Evolutionary conservation across 179 eudicot species (phyloP).

Genomic region (Gypsophila paniculata): DNA sequence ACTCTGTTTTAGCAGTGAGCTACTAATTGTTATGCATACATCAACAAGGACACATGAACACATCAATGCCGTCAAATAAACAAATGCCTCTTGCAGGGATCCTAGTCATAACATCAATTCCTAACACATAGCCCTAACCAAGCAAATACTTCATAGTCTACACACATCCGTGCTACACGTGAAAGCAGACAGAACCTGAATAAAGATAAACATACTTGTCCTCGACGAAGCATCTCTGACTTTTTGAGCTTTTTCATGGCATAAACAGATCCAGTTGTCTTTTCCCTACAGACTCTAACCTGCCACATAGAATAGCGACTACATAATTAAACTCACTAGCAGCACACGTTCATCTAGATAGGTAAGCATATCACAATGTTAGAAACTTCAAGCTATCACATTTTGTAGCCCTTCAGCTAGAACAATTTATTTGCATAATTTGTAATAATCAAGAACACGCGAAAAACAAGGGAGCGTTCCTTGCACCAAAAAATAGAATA

Average conservation of each 20-base stretch:
- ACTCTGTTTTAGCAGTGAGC: background rate
- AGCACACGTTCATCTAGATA: background rate
- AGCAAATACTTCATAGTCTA: background rate
- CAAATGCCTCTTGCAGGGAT: too few species aligned
- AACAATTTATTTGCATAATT: background rate
- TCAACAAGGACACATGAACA: background rate
- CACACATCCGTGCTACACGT: background rate
- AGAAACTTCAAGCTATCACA: background rate
- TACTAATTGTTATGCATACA: too few species aligned
- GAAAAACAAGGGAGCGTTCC: background rate
- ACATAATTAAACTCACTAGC: background rate
- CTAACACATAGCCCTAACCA: too few species aligned
- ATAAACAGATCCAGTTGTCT: conserved; percentile 68
- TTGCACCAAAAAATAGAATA: background rate
- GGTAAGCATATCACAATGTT: conserved; percentile 7
- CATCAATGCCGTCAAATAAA: too few species aligned
- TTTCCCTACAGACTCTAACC: conserved; percentile 90
- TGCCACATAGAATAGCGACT: conserved; percentile 29
- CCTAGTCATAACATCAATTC: too few species aligned
- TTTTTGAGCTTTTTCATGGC: conserved; percentile 91
- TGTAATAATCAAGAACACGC: background rate
- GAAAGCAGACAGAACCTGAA: conserved; percentile 6
- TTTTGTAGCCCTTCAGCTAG: background rate
- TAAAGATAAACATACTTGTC: conserved; percentile 56
- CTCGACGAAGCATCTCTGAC: conserved; percentile 97